phyloP scores from a whole-genome alignment of 164 flowering plant species.

The Liriodendron chinense region DNA sequence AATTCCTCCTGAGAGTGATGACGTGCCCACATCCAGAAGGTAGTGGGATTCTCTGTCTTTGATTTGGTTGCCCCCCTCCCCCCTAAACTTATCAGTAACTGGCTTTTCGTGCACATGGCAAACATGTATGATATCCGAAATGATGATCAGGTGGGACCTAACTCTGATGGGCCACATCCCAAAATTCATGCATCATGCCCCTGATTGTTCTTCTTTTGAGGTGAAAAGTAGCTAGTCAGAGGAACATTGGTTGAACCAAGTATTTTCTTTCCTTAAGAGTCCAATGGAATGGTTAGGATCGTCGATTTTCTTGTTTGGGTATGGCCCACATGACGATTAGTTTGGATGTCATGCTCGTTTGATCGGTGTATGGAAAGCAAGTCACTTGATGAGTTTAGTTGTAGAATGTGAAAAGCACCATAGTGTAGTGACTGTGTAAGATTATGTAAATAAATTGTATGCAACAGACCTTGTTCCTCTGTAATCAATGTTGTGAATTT shows the following conservation, averaged over 20 bases:
- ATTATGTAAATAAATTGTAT: conserved; percentile 3
- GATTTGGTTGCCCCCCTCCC: neutral
- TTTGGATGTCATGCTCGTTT: neutral
- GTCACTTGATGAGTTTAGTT: neutral
- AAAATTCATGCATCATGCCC: no score
- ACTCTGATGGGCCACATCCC: neutral
- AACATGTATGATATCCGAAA: neutral
- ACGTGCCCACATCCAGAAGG: neutral
- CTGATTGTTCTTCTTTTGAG: no score
- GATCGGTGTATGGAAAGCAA: neutral
- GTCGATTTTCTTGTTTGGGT: neutral
- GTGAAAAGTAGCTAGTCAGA: no score
- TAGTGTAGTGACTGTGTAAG: neutral
- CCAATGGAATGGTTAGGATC: no score
- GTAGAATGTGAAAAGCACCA: neutral
- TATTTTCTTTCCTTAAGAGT: no score
- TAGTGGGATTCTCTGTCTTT: no score
- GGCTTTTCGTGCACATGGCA: neutral
- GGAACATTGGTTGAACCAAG: no score
- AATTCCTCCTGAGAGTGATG: neutral
- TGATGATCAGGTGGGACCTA: neutral
- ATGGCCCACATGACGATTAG: neutral
- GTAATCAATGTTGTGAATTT: conserved; percentile 10
- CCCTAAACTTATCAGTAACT: neutral
- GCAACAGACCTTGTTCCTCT: neutral